phyloP scores from a whole-genome alignment of 176 grass and related monocot genomes.

The Avena insularis region DNA sequence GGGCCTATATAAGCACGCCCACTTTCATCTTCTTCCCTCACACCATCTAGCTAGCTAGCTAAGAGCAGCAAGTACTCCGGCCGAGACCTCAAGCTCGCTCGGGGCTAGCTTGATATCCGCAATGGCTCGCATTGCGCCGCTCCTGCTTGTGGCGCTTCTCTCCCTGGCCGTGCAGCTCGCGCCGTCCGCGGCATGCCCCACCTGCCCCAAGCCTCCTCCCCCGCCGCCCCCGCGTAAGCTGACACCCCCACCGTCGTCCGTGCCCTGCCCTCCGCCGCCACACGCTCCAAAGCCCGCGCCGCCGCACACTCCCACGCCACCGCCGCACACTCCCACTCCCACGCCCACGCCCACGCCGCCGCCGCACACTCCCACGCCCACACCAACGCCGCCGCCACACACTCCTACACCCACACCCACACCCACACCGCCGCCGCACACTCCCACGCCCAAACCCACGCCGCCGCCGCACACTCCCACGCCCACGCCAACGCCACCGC shows the following conservation, averaged over 20 bases:
- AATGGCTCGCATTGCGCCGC: slow-evolving; percentile 39
- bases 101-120: not conserved
- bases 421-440: not conserved
- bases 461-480: not conserved
- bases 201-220: slow-evolving; percentile 51
- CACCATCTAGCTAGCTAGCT: not conserved
- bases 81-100: not conserved
- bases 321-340: not conserved
- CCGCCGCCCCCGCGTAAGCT: slow-evolving; percentile 37
- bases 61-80: not conserved
- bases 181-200: slow-evolving; percentile 40
- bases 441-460: not conserved
- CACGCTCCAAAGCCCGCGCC: not conserved
- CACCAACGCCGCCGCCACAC: not conserved
- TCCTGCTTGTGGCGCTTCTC: slow-evolving; percentile 30
- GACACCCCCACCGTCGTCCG: slow-evolving; percentile 12
- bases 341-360: not conserved
- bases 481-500: not conserved
- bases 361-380: not conserved
- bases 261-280: slow-evolving; percentile 45
- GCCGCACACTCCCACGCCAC: not conserved
- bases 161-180: slow-evolving; percentile 33
- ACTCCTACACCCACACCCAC: not conserved
- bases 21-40: not conserved
- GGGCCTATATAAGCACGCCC: slow-evolving; percentile 41